Evolutionary conservation across 2,329 filamentous ascomycete species (phyloP).

Genomic region (Diaporthe sp.): DNA sequence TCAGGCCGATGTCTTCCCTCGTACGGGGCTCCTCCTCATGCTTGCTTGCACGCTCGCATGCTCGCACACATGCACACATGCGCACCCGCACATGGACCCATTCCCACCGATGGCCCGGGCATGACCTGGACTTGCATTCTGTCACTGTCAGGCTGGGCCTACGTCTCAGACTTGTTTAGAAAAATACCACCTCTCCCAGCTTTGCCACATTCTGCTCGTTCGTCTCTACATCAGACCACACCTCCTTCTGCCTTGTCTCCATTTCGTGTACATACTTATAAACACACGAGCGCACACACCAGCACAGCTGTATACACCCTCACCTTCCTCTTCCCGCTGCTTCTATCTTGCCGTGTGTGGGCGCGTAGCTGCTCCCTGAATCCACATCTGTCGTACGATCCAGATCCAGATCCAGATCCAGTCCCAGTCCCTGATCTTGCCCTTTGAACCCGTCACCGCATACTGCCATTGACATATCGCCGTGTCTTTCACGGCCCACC

Average conservation of each 20-base stretch:
- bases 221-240: constrained; percentile 6
- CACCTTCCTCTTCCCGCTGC: neutral
- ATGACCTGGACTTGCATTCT: constrained; percentile 4
- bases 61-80: neutral
- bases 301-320: neutral
- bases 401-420: neutral
- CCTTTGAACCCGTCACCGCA: neutral
- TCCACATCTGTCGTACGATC: constrained; percentile 9
- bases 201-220: neutral
- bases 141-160: constrained; percentile 20
- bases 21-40: neutral
- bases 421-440: neutral
- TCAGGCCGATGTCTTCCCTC: neutral
- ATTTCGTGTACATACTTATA: constrained; percentile 1
- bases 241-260: neutral
- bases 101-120: neutral
- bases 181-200: constrained; percentile 14
- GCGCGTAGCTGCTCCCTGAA: neutral
- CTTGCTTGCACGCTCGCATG: neutral
- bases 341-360: neutral
- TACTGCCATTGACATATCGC: neutral
- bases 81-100: neutral
- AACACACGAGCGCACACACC: neutral
- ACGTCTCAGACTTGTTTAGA: constrained; percentile 31
- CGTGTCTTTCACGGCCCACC: neutral